Base-by-base conservation (phyloP, 192 early-diverging fungal species). In the Backusella tarrabulga region DNA sequence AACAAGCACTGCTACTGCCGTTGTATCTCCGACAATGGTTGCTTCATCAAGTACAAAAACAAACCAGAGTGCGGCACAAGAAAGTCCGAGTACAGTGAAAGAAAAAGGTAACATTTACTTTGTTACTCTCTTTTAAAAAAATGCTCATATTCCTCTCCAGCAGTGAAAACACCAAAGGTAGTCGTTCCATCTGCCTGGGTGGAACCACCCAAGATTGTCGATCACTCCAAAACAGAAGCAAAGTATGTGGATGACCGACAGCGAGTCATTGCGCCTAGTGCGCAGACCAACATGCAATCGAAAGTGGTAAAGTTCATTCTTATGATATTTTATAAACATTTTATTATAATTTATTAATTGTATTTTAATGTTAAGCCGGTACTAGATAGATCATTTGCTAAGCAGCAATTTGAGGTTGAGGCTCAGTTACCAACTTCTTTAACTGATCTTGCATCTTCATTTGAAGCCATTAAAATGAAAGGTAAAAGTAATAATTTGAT, bases 401-500 rank as follows among this genome's bases (percentile, higher is more conserved):
- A 67, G 46, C 69, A 35, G 12, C 35, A 26, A 40, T 0, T 26
- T 14, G 71, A 72, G 8, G 29, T 44, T 17, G 89, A 90, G 68
- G 81, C 80, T 40, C 84, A 85, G 12, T 76, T 90, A 15, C 89
- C 89, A 6, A 72, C 86, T 42, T 83, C 86, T 23, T 67, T 90
- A 42, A 76, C 88, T 14, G 88, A 90, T 67, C 70, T 90, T 4
- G 89, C 87, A n/a, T 76, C 86, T 34, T 85, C 88, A 35, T 90
- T 88, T 68, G 86, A 90, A 76, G 77, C 83, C 3, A 86, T 86
- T 6, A 88, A 87, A 60, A 85, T 82, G 21, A 82, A 85, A 79
- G 81, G 85, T 86, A 78, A 73, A 73, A 34, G 40, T 21, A 72
- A 4, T 4, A 44, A 44, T 44, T 17, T 12, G 42, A 44, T 12